Percentiles rank a stretch among this genome's conserved stretches.
phyloP scores from a whole-genome alignment of 768 basidiomycete genomes.

The Boletellus emodensis region DNA sequence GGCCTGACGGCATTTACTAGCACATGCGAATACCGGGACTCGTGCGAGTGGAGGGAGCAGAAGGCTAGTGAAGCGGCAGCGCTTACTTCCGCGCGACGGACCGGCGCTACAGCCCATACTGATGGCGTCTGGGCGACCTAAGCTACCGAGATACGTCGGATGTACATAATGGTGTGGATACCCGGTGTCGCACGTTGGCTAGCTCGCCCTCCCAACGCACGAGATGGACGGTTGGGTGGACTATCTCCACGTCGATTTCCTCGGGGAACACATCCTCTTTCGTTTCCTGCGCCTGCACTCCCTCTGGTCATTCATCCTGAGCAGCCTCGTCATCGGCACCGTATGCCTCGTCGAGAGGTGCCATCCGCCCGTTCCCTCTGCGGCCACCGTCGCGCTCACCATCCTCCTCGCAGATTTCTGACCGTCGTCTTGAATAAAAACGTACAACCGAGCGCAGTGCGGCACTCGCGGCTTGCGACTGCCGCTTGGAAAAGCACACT shows the following conservation, averaged over 20 bases:
- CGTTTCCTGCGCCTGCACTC: constrained; percentile 43
- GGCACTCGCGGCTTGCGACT: constrained; percentile 40
- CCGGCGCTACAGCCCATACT: background rate
- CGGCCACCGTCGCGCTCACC: constrained; percentile 2
- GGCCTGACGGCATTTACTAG: constrained; percentile 30
- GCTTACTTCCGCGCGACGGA: background rate
- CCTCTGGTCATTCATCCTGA: constrained; percentile 44
- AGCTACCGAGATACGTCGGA: background rate
- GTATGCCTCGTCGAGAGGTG: constrained; percentile 62
- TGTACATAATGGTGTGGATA: constrained; percentile 32
- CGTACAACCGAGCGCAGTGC: constrained; percentile 42
- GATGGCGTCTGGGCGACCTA: background rate
- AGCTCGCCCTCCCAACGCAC: background rate
- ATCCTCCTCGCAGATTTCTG: constrained; percentile 37
- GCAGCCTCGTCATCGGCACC: constrained; percentile 38
- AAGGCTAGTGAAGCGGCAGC: constrained; percentile 40
- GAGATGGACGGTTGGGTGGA: constrained; percentile 45
- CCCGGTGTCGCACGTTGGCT: constrained; percentile 2
- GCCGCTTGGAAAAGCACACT: constrained; percentile 52
- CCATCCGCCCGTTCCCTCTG: constrained; percentile 4
- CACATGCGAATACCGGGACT: constrained; percentile 67
- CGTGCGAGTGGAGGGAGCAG: constrained; percentile 74
- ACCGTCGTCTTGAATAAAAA: constrained; percentile 47
- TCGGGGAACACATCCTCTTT: constrained; percentile 47
- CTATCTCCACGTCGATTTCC: constrained; percentile 39